A percentile compares a stretch with the other conserved stretches of the same genome.
Conservation (phyloP, 2,329 filamentous ascomycete genomes). For the Aspergillus pseudonomiae region DNA sequence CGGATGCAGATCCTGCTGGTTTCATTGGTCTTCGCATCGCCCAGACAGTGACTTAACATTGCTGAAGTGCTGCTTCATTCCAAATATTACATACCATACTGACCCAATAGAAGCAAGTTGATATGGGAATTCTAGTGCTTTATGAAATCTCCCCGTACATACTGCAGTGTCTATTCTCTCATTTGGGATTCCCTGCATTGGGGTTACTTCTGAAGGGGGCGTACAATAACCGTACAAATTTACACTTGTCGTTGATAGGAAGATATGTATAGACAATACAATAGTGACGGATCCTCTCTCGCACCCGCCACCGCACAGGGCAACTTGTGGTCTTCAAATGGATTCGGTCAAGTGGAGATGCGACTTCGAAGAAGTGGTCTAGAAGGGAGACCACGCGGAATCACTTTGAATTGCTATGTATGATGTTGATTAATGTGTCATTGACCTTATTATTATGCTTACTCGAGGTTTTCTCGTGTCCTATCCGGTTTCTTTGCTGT, state of each 20-base stretch:
- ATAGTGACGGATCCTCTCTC: not conserved
- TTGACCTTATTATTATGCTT: slow-evolving; percentile 2
- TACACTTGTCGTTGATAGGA: not conserved
- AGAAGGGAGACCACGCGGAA: slow-evolving; percentile 13
- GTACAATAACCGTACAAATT: not conserved
- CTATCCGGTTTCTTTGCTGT: not conserved
- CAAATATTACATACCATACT: slow-evolving; percentile 12
- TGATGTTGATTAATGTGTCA: slow-evolving; percentile 14
- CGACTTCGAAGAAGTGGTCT: slow-evolving; percentile 11
- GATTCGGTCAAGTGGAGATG: slow-evolving; percentile 17
- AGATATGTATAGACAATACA: not conserved
- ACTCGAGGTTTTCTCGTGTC: slow-evolving; percentile 1
- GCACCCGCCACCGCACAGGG: slow-evolving; percentile 24
- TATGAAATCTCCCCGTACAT: not conserved
- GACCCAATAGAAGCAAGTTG: not conserved
- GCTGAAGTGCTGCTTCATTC: slow-evolving; percentile 6
- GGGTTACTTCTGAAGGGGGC: not conserved
- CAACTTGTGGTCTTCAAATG: slow-evolving; percentile 14
- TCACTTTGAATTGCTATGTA: slow-evolving; percentile 10
- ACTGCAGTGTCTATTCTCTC: not conserved
- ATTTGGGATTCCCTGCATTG: not conserved
- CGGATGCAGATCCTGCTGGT: slow-evolving; percentile 19
- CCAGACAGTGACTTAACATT: slow-evolving; percentile 1
- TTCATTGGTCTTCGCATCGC: slow-evolving; percentile 17
- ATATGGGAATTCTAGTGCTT: not conserved